phyloP scores from a whole-genome alignment of 495 filamentous ascomycete species.

The Lepraria neglecta region DNA sequence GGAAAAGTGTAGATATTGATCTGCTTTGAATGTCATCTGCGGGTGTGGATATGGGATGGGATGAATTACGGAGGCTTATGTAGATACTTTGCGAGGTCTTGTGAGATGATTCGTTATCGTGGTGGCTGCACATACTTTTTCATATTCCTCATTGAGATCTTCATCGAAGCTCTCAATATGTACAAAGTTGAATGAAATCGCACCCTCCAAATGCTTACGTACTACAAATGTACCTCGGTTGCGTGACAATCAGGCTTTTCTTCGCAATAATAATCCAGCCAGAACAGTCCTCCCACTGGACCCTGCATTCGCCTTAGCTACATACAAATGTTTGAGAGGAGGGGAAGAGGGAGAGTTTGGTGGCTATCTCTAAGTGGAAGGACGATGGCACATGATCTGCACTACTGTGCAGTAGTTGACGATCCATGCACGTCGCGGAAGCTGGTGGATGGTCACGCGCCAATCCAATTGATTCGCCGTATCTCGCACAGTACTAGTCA shows the following conservation, averaged over 20 bases:
- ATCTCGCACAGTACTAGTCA: not conserved
- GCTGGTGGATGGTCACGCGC: slow-evolving; percentile 10
- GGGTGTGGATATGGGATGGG: not conserved
- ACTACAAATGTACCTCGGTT: not conserved
- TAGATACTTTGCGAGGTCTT: slow-evolving; percentile 1
- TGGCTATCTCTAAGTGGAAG: slow-evolving; percentile 4
- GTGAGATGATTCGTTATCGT: not conserved
- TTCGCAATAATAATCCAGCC: not conserved
- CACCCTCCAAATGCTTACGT: not conserved
- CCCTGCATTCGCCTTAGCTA: slow-evolving; percentile 6
- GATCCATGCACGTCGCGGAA: slow-evolving; percentile 5
- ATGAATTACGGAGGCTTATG: not conserved
- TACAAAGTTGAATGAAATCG: too few relatives aligned
- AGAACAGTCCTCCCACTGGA: not conserved
- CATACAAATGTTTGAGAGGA: not conserved
- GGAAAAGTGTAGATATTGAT: not conserved
- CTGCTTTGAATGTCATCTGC: not conserved
- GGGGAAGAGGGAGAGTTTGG: not conserved
- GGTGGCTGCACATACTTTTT: not conserved
- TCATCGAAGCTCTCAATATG: too few relatives aligned
- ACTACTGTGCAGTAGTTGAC: slow-evolving; percentile 2
- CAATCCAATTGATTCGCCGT: slow-evolving; percentile 7
- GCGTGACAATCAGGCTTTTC: not conserved
- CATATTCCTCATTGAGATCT: not conserved
- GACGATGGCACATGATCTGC: slow-evolving; percentile 13